Base-by-base conservation (phyloP, 2,329 filamentous ascomycete genomes). In the Botrytis sinoallii region DNA sequence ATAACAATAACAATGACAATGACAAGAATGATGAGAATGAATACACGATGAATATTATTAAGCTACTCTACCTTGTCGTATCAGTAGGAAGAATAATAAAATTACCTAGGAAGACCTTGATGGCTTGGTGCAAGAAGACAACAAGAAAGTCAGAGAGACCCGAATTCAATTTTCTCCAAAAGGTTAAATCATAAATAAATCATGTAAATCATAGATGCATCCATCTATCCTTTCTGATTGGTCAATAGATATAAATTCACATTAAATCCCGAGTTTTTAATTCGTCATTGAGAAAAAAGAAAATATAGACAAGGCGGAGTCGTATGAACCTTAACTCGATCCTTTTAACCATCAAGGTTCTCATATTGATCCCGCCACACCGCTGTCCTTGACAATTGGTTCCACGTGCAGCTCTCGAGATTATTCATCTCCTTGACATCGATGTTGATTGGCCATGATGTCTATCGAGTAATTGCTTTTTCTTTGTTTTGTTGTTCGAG, bases 291-390 rank as follows among this genome's bases (percentile, higher is more conserved):
- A 20, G 18, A 59, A 32, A 10, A 18, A 10, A 59, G n/a, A 57
- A 38, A 38, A 25, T 7, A 14, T 38, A 25, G 35, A 7, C 22
- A 40, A 38, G 35, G 55, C n/a, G 12, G 14, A 44, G 16, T 25
- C 38, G 29, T 29, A 29, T 64, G 10, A 55, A 55, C 52, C 25
- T n/a, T n/a, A 55, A 55, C 12, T 55, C 48, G 25, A 25, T 61
- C 32, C 22, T 40, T 61, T 67, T 67, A 67, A 18, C 64, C 65
- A 67, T 67, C 65, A 67, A 67, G 65, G 65, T 67, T 52, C 65
- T 67, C 65, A 52, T 18, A 55, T n/a, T 48, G 59, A 40, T 61
- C 59, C 59, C 22, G 38, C 59, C 22, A 61, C 59, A 40, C 35
- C 59, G 12, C 59, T 22, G 22, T 22, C 57, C 29, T 59, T 35